These are phyloP conservation scores for Starmerella tilneyi DNA, from an alignment of 805 yeast genomes.

Conservation along the genomic window DNA sequence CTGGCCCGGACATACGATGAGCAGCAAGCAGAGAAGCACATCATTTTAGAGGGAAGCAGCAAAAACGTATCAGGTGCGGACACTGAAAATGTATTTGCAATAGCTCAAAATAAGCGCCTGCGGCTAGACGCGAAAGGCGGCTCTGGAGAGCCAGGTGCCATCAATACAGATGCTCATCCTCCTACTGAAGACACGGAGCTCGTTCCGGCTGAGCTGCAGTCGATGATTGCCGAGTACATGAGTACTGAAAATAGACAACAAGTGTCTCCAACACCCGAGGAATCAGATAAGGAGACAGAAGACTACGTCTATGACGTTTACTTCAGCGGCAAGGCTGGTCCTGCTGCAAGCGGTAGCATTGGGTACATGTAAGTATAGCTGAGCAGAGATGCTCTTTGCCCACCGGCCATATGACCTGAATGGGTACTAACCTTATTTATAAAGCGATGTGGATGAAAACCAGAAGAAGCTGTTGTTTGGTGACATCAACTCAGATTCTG, in stretches of 20 bases:
- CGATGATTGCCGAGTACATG: constrained; percentile 59
- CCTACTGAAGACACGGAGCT: constrained; percentile 23
- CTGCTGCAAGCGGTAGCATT: constrained; percentile 12
- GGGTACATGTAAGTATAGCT: constrained; percentile 30
- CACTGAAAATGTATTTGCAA: background rate
- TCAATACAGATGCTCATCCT: too few relatives aligned
- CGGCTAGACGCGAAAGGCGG: too few relatives aligned
- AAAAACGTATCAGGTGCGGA: background rate
- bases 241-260: constrained; percentile 18
- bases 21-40: constrained; percentile 8
- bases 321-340: constrained; percentile 36
- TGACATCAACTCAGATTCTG: constrained; percentile 32
- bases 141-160: too few relatives aligned
- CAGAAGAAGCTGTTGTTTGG: constrained; percentile 31
- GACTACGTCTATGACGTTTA: constrained; percentile 92
- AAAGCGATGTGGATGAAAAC: constrained; percentile 25
- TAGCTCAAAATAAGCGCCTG: constrained; percentile 5
- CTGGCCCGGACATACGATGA: constrained; percentile 18
- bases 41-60: constrained; percentile 1
- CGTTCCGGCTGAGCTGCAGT: constrained; percentile 55
- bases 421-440: constrained; percentile 8
- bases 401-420: background rate
- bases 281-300: constrained; percentile 31
- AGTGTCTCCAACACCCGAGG: background rate
- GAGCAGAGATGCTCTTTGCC: background rate